A percentile compares a stretch with the other conserved stretches of the same genome.
phyloP scores from a whole-genome alignment of 2,329 filamentous ascomycete species.

The Alternaria sp. region DNA sequence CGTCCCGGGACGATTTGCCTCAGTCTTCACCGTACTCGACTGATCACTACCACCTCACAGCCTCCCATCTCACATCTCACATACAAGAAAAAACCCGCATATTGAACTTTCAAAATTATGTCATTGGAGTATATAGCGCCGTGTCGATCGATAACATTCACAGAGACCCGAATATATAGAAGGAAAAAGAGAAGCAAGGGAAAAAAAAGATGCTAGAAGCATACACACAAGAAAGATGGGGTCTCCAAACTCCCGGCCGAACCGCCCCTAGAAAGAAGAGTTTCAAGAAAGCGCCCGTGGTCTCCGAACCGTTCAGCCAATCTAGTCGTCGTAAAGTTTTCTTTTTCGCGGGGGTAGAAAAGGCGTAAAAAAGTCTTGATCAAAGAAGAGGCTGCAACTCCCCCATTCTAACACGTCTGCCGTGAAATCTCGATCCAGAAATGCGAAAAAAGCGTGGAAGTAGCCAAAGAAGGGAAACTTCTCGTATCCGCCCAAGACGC shows the following conservation, averaged over 20 bases:
- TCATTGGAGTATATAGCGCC: conserved; percentile 4
- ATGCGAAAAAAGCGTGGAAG: background rate
- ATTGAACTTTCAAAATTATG: background rate
- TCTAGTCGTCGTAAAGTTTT: background rate
- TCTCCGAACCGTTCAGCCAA: background rate
- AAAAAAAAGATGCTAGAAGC: background rate
- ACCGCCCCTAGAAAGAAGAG: too few species aligned
- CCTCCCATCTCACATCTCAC: background rate
- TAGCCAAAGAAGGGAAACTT: background rate
- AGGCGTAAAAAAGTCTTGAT: background rate
- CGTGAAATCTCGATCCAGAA: background rate
- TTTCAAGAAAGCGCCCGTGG: background rate
- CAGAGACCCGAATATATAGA: background rate
- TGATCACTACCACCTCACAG: background rate
- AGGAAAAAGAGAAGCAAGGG: background rate
- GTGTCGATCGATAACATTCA: background rate
- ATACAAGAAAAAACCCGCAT: background rate
- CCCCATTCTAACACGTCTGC: background rate
- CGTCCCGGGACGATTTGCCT: background rate
- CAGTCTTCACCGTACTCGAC: background rate
- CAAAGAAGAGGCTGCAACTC: background rate
- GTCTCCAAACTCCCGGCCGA: conserved; percentile 2
- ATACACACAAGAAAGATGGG: background rate
- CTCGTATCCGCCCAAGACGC: background rate
- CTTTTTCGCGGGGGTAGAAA: background rate